Conservation (phyloP, 805 yeast species). For the Suhomyces xylopsoci region DNA sequence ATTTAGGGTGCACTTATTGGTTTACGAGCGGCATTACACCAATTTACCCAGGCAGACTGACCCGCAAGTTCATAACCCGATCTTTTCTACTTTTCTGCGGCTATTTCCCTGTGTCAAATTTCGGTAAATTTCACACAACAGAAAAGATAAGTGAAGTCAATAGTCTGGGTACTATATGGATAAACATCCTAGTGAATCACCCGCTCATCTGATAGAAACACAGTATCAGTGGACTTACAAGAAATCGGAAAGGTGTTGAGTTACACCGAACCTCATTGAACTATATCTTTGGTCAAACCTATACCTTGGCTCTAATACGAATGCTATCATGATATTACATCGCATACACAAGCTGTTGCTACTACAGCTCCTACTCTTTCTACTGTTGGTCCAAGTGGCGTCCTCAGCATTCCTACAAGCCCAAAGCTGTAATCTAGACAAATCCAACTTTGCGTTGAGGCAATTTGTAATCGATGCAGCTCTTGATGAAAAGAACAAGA, state of each 20-base stretch:
- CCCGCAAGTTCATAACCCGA: neutral
- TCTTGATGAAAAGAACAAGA: slow-evolving; percentile 26
- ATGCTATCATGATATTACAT: neutral
- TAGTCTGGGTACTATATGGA: neutral
- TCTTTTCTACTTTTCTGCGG: neutral
- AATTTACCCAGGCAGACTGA: neutral
- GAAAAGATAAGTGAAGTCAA: neutral
- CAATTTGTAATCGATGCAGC: slow-evolving; percentile 35
- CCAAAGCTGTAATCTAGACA: neutral
- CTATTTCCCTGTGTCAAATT: neutral
- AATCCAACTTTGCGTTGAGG: slow-evolving; percentile 10
- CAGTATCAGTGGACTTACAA: neutral
- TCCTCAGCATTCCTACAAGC: neutral
- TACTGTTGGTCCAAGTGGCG: neutral
- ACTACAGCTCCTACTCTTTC: neutral
- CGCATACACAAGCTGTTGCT: neutral
- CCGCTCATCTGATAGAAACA: neutral
- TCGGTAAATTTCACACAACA: neutral
- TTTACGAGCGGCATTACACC: neutral
- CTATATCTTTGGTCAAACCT: neutral
- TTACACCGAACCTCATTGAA: neutral
- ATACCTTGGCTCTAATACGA: neutral
- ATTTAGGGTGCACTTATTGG: neutral
- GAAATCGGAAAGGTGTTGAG: neutral
- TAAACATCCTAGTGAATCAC: too few species aligned